Evolutionary conservation across 2,329 filamentous ascomycete genomes (phyloP).

Genomic region (Lasiodiplodia sp.): DNA sequence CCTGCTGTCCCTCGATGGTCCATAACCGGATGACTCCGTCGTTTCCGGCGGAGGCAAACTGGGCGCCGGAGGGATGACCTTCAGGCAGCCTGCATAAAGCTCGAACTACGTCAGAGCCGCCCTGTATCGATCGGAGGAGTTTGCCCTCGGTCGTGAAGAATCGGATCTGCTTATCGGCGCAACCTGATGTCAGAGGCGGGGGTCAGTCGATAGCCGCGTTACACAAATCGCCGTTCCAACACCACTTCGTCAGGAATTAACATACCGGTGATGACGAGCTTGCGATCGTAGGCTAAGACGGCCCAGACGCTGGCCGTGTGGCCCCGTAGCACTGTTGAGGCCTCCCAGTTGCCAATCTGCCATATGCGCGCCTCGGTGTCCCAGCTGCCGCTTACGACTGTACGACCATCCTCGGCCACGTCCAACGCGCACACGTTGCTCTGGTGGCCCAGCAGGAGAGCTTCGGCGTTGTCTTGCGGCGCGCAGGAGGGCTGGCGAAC

Average conservation of each 20-base stretch:
- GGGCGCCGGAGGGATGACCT: constrained; percentile 79
- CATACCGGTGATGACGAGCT: constrained; percentile 77
- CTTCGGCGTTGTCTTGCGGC: constrained; percentile 79
- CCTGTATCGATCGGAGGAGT: constrained; percentile 69
- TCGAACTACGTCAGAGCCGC: constrained; percentile 83
- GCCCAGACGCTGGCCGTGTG: constrained; percentile 89
- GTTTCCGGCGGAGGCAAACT: constrained; percentile 95
- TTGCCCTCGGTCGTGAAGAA: constrained; percentile 75
- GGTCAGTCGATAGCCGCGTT: constrained; percentile 21
- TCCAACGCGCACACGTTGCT: constrained; percentile 90
- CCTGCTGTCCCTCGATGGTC: constrained; percentile 78
- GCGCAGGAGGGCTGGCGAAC: constrained; percentile 75
- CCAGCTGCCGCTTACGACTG: constrained; percentile 92
- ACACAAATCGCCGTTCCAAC: constrained; percentile 14
- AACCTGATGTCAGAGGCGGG: constrained; percentile 58
- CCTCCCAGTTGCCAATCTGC: constrained; percentile 86
- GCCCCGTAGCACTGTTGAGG: constrained; percentile 72
- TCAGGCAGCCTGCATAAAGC: constrained; percentile 83
- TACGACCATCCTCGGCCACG: constrained; percentile 73
- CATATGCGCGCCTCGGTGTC: constrained; percentile 88
- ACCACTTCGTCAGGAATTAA: background rate
- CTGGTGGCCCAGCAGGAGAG: constrained; percentile 83
- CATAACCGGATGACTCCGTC: constrained; percentile 89
- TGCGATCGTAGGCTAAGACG: constrained; percentile 82
- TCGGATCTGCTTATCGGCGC: constrained; percentile 87